Base-by-base conservation (phyloP, 495 filamentous ascomycete species). In the Talaromyces nanjingensis region DNA sequence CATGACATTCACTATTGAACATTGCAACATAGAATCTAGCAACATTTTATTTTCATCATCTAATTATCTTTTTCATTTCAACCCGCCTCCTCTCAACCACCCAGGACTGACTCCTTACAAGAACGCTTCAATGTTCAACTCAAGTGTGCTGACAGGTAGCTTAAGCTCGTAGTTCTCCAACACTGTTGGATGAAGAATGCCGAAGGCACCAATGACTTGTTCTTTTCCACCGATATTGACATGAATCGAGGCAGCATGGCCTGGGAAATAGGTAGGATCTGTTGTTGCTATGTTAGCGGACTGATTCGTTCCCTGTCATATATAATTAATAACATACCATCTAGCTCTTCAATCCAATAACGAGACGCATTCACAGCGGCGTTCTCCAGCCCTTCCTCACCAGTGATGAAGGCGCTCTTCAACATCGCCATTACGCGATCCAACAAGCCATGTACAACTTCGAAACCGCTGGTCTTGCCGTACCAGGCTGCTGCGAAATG, bases 401-500 rank as follows among this genome's bases (percentile, higher is more conserved):
- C 79, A 5, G 84, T 89, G 54, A 92, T 77, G 78, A 96, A 96
- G 42, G 87, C 85, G 25, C 83, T 87, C 68, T 89, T 89, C 56
- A 99, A 82, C 96, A 99, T 98, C 49, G 89, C 78, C 85, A 99
- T 88, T 63, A 97, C 78, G 16, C 94, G 87, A 71, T 98, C 94
- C 29, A 99, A 74, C 65, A 99, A 79, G 58, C 94, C 96, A 79
- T 98, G 96, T 6, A 99, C 92, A 59, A 96, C 78, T 75, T 99
- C 96, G 76, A 99, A 99, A 18, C 94, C 94, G 66, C 88, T 91
- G n/a, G 84, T 90, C 84, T 96, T 97, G 66, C 92, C 93, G 72
- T 91, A 94, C 81, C 87, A 96, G 0, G 92, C 92, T n/a, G 92
- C 94, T 18, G 91, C 92, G 76, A 96, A 97, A 74, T 93, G 93